Evolutionary conservation across 176 grass and related monocot species (phyloP).

Genomic region (Elymus sibiricus): DNA sequence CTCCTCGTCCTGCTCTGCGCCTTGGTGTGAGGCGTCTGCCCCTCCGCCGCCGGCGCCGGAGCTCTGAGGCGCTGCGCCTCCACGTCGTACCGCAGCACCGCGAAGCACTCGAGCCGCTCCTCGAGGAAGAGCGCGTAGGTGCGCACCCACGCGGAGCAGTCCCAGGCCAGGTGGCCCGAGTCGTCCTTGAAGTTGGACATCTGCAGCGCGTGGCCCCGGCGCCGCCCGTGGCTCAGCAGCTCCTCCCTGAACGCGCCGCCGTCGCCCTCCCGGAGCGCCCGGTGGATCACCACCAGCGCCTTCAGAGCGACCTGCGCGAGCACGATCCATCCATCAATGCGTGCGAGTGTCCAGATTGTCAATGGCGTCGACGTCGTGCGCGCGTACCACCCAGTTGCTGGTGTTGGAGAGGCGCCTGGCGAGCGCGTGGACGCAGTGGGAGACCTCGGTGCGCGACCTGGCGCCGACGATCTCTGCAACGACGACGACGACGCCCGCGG

Average conservation of each 20-base stretch:
- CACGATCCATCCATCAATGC: not conserved
- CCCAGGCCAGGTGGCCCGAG: constrained; percentile 75
- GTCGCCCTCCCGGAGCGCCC: constrained; percentile 65
- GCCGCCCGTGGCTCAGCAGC: constrained; percentile 59
- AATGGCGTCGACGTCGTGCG: not conserved
- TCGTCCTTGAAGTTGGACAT: constrained; percentile 91
- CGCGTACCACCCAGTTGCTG: constrained; percentile 76
- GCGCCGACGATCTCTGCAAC: constrained; percentile 60
- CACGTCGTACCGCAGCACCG: constrained; percentile 73
- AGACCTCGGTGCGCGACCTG: constrained; percentile 70
- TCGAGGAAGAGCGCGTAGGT: constrained; percentile 91
- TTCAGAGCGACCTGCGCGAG: constrained; percentile 78
- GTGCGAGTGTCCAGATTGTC: not conserved
- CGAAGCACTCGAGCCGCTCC: constrained; percentile 86
- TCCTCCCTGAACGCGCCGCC: constrained; percentile 77
- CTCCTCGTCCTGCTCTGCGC: constrained; percentile 70
- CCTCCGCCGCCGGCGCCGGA: constrained; percentile 13
- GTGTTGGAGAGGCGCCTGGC: constrained; percentile 81
- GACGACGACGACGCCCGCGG: not conserved
- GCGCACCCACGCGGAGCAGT: constrained; percentile 93
- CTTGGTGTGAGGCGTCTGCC: not conserved
- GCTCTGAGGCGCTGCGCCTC: constrained; percentile 55
- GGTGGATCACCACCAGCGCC: constrained; percentile 83
- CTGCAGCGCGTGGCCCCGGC: constrained; percentile 55
- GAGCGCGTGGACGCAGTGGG: constrained; percentile 77